A percentile compares a stretch with the other conserved stretches of the same genome.
Conservation (phyloP, 495 filamentous ascomycete species). For the Hypoxylon lienhwacheense region DNA sequence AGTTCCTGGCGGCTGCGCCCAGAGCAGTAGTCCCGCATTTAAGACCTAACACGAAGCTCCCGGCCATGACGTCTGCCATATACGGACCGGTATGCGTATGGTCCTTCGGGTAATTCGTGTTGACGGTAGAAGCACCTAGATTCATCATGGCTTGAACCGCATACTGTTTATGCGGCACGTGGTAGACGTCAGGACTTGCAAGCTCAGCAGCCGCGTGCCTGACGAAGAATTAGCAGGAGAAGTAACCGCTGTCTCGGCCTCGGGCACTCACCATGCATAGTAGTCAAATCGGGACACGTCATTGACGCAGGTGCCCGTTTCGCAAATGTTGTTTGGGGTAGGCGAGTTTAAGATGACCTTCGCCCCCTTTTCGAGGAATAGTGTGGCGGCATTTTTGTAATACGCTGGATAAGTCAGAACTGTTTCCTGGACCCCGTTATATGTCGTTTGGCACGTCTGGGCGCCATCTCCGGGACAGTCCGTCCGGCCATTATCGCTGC, state of each 20-base stretch:
- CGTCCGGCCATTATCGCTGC: conserved; percentile 56
- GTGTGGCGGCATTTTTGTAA: conserved; percentile 56
- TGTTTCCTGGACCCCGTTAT: conserved; percentile 54
- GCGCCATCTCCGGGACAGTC: conserved; percentile 57
- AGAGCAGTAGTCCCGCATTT: conserved; percentile 43
- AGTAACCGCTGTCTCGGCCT: conserved; percentile 9
- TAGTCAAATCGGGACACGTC: conserved; percentile 52
- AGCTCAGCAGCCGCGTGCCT: conserved; percentile 42
- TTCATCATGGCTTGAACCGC: conserved; percentile 54
- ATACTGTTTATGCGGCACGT: conserved; percentile 56
- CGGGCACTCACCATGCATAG: conserved; percentile 44
- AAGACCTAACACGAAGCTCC: conserved; percentile 42
- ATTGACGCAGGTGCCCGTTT: conserved; percentile 52
- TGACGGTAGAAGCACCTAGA: conserved; percentile 46
- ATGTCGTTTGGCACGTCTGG: conserved; percentile 56
- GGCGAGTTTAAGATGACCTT: conserved; percentile 60
- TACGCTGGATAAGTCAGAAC: conserved; percentile 62
- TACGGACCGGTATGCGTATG: conserved; percentile 62
- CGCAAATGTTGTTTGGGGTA: conserved; percentile 60
- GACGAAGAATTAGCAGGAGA: conserved; percentile 24
- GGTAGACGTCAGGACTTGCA: conserved; percentile 44
- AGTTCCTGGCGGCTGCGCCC: conserved; percentile 35
- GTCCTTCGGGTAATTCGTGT: conserved; percentile 57
- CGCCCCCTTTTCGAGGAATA: conserved; percentile 57
- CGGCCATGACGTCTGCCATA: conserved; percentile 56